These are phyloP conservation scores for Apiosordaria backusii DNA, from an alignment of 495 filamentous ascomycete genomes.

Conservation along the genomic window DNA sequence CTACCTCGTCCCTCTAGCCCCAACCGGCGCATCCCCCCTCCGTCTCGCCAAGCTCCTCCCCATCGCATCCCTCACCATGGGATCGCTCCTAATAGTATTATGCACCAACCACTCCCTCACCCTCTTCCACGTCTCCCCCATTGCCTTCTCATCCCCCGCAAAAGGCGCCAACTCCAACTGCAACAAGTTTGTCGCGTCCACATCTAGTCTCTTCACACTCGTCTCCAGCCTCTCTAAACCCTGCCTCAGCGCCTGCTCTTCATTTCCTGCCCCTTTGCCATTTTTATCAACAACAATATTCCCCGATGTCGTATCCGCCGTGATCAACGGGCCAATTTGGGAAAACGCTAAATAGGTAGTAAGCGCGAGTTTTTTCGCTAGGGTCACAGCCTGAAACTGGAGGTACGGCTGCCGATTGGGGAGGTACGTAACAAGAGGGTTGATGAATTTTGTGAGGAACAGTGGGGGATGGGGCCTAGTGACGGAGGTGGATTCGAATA, in stretches of 20 bases:
- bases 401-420: constrained; percentile 58
- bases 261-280: constrained; percentile 27
- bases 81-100: constrained; percentile 66
- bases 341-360: constrained; percentile 87
- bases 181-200: constrained; percentile 65
- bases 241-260: constrained; percentile 39
- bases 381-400: constrained; percentile 78
- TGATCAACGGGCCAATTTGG: constrained; percentile 69
- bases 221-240: constrained; percentile 56
- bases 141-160: constrained; percentile 60
- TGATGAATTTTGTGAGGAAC: constrained; percentile 57
- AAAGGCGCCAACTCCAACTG: constrained; percentile 82
- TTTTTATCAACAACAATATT: constrained; percentile 21
- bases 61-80: constrained; percentile 71
- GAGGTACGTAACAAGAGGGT: constrained; percentile 54
- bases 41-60: constrained; percentile 58
- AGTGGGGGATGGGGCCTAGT: constrained; percentile 60
- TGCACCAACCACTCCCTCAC: constrained; percentile 76
- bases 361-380: constrained; percentile 73
- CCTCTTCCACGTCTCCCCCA: constrained; percentile 57
- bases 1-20: constrained; percentile 52
- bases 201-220: constrained; percentile 54
- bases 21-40: constrained; percentile 53
- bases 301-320: constrained; percentile 31
- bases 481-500: constrained; percentile 70